Evolutionary conservation across 768 basidiomycete genomes (phyloP).

Genomic region (Rhizopogon roseolus): DNA sequence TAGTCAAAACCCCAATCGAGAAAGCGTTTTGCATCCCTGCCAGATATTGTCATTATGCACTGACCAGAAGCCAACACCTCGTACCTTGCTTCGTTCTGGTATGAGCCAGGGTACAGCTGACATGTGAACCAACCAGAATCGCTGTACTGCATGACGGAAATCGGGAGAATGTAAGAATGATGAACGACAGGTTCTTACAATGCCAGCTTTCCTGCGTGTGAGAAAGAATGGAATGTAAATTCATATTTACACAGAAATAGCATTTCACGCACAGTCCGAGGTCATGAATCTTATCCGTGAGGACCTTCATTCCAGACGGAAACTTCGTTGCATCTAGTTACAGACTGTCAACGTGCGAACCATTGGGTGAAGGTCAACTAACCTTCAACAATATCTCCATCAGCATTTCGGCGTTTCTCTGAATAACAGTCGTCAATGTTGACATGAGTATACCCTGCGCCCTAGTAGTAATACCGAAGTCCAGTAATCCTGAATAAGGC

Average conservation of each 20-base stretch:
- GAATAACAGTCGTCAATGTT: slow-evolving; percentile 68
- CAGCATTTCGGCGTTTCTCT: slow-evolving; percentile 44
- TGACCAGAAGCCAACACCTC: background rate
- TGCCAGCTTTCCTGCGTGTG: slow-evolving; percentile 48
- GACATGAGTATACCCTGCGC: slow-evolving; percentile 53
- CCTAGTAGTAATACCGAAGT: slow-evolving; percentile 28
- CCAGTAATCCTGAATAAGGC: background rate
- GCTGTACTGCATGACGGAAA: slow-evolving; percentile 41
- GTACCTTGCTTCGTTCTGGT: slow-evolving; percentile 53
- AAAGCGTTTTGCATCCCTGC: slow-evolving; percentile 54
- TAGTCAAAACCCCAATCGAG: slow-evolving; percentile 65
- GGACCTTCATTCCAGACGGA: slow-evolving; percentile 51
- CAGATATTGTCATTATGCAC: background rate
- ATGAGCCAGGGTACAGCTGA: slow-evolving; percentile 60
- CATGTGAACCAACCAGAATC: slow-evolving; percentile 71
- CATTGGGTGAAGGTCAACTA: background rate
- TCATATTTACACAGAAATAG: background rate
- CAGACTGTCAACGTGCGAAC: background rate
- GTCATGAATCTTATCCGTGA: slow-evolving; percentile 51
- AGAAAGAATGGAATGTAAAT: background rate
- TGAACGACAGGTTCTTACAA: slow-evolving; percentile 34
- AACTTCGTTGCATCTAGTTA: slow-evolving; percentile 44
- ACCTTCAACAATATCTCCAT: slow-evolving; percentile 58
- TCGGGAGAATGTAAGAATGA: background rate
- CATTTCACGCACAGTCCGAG: slow-evolving; percentile 47